A percentile compares a stretch with the other conserved stretches of the same genome.
phyloP scores from a whole-genome alignment of 805 yeast genomes.

The Peterozyma toletana region DNA sequence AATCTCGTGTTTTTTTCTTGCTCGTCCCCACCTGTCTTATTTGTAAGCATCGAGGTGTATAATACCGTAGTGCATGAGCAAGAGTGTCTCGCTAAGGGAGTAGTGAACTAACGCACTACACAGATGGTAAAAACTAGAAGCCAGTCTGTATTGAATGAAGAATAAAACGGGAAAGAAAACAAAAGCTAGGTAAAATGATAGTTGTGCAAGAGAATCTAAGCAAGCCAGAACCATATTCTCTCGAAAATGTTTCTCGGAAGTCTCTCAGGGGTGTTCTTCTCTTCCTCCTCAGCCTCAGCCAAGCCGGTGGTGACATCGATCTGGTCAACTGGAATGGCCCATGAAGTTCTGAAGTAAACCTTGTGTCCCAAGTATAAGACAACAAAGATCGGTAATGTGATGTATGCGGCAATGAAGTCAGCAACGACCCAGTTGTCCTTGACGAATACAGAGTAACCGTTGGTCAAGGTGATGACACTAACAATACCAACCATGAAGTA shows the following conservation, averaged over 20 bases:
- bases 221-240: constrained; percentile 43
- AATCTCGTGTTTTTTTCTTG: no score
- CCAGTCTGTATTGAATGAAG: no score
- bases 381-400: constrained; percentile 53
- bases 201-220: constrained; percentile 14
- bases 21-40: no score
- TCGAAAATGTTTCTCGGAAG: constrained; percentile 33
- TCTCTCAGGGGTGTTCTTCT: constrained; percentile 27
- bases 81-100: no score
- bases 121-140: no score
- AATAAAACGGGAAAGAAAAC: no score
- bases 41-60: no score
- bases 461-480: constrained; percentile 52
- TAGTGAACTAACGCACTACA: no score
- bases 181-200: no score
- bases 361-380: constrained; percentile 54
- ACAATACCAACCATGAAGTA: constrained; percentile 46
- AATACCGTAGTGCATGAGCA: no score
- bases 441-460: constrained; percentile 66
- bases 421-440: constrained; percentile 39
- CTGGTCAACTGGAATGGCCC: constrained; percentile 45
- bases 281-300: constrained; percentile 51
- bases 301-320: constrained; percentile 58
- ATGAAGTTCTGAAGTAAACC: constrained; percentile 22
- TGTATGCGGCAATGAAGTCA: constrained; percentile 67